Evolutionary conservation across 805 yeast genomes (phyloP), one percentile per base, ranked within the genome.

Genomic region (Pichia ethanolica): DNA sequence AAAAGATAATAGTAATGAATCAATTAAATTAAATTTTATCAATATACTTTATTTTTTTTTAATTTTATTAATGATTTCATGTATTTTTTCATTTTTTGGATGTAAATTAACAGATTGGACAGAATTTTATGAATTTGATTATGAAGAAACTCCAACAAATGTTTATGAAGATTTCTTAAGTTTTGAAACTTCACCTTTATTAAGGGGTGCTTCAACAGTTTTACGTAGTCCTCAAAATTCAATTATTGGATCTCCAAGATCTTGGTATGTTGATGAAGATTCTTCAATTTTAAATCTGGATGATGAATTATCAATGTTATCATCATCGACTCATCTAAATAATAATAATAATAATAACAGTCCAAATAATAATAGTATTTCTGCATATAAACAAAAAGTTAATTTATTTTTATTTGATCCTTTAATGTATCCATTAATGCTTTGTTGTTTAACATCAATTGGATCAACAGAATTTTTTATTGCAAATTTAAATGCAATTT

Each of bases 401-500:
- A 39, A 37, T 10, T 25, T n/a, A 5, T 61, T 61, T 53, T 63
- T 82, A 39, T 62, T 61, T 33, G 89, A 85, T 58, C 73, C 74
- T 10, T 73, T 83, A 3, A 78, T 89, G 47, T 86, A 89, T 73
- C 60, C 85, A 2, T 68, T 89, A 26, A 70, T 86, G 36, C 51
- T 76, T 6, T 77, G 89, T 12, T 77, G 89, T 51, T 68, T 89
- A 33, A 68, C 86, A 44, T 78, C 84, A 28, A 68, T 88, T 39
- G 97, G 97, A 0, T 89, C 96, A 1, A 72, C 88, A 45, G 98
- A 90, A 59, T 84, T 89, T 74, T 89, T 82, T 64, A 79, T 87
- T 56, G 85, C 89, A 49, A 88, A 90, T 61, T 75, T 90, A 74
- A 90, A 90, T 47, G 62, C 70, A 6, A 61, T 66, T n/a, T 52